phyloP scores from a whole-genome alignment of 225 moss, liverwort and hornwort genomes.

The Lunularia cruciata region DNA sequence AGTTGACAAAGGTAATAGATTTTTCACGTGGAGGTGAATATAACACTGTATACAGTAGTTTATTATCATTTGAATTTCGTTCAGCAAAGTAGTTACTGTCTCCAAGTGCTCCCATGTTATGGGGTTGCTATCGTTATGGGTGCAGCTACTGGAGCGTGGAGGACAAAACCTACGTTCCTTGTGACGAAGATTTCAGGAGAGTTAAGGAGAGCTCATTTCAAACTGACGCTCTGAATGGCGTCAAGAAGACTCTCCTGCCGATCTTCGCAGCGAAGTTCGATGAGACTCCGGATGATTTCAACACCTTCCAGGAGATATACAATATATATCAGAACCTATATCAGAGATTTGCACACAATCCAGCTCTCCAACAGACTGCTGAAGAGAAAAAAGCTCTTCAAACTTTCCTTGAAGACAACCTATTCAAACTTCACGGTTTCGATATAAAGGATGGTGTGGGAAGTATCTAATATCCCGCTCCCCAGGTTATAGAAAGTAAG shows the following conservation, averaged over 20 bases:
- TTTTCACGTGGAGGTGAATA: not conserved
- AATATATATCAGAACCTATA: conserved; percentile 9
- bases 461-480: conserved; percentile 6
- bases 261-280: conserved; percentile 38
- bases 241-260: conserved; percentile 36
- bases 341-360: conserved; percentile 27
- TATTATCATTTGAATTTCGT: not conserved
- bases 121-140: not conserved
- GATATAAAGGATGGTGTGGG: not conserved
- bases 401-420: not conserved
- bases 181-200: conserved; percentile 48
- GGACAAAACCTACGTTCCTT: conserved; percentile 37
- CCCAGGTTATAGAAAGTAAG: conserved; percentile 21
- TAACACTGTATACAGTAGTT: not conserved
- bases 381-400: not conserved
- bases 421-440: not conserved
- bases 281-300: conserved; percentile 45
- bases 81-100: not conserved
- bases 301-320: conserved; percentile 20
- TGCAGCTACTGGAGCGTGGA: not conserved
- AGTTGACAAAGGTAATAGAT: not conserved
- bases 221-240: conserved; percentile 38
- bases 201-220: conserved; percentile 34
- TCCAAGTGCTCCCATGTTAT: not conserved
- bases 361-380: conserved; percentile 6